A percentile compares a stretch with the other conserved stretches of the same genome.
These are phyloP conservation scores for Microbotryomycetes sp. DNA, from an alignment of 1,284 basidiomycete genomes.

Conservation along the genomic window DNA sequence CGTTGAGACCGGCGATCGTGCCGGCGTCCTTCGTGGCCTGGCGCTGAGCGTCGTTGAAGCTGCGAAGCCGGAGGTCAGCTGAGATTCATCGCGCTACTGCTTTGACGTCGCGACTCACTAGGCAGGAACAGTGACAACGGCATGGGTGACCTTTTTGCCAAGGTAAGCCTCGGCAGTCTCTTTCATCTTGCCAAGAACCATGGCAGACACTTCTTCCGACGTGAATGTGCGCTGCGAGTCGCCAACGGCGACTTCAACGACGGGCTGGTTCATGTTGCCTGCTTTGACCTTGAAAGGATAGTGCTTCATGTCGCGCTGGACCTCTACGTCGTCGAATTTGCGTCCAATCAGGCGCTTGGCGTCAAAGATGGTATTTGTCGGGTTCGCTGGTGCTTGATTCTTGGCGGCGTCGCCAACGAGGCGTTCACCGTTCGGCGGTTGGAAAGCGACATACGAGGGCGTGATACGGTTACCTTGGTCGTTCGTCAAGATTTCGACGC, in stretches of 20 bases:
- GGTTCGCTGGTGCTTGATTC: constrained; percentile 58
- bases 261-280: constrained; percentile 20
- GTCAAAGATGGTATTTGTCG: constrained; percentile 92
- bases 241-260: constrained; percentile 29
- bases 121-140: constrained; percentile 95
- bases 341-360: constrained; percentile 91
- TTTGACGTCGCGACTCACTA: constrained; percentile 41
- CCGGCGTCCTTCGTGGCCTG: constrained; percentile 99
- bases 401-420: constrained; percentile 58
- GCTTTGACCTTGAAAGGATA: constrained; percentile 48
- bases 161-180: constrained; percentile 98
- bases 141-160: constrained; percentile 91
- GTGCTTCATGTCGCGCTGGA: constrained; percentile 76
- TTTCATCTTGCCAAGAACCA: constrained; percentile 98
- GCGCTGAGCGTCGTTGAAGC: constrained; percentile 96
- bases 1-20: constrained; percentile 88
- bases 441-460: constrained; percentile 74
- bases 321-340: constrained; percentile 68
- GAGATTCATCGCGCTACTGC: no score
- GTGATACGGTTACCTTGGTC: constrained; percentile 97
- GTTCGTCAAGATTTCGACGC: constrained; percentile 94
- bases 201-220: constrained; percentile 84
- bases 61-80: not conserved
- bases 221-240: constrained; percentile 34
- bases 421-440: constrained; percentile 69